Base-by-base conservation (phyloP, 1,139 yeast genomes). In the Hemisphaericaspora subhashii region DNA sequence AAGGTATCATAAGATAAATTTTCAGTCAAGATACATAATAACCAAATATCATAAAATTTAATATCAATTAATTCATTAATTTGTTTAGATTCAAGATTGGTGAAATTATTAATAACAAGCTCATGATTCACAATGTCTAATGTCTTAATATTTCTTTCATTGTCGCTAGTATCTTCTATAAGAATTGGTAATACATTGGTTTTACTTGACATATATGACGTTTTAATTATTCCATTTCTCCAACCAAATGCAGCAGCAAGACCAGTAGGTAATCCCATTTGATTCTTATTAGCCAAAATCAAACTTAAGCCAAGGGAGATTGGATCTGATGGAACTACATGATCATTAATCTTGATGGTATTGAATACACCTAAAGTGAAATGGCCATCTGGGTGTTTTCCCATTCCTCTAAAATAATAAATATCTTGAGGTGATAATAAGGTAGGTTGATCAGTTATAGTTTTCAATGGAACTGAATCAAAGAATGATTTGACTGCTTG, bases 391-490 rank as follows among this genome's bases (percentile, higher is more conserved):
- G 33, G 30, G n/a, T n/a, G n/a, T 9, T 31, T 31, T 13, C 36
- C 32, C 11, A 39, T 31, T 11, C 44, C 45, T 12, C 43, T 36
- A 38, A 56, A 56, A 39, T 50, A 51, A 42, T 38, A 48, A 31
- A 43, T 51, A 4, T 43, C 33, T 12, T 47, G 46, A n/a, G 44
- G 49, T 11, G 54, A 37, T n/a, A 64, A 51, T 7, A 51, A 40
- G 25, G 45, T 48, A 1, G 53, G 40, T 0, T 56, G 58, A 1
- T 72, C 53, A 0, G 74, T 68, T 36, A 67, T 58, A 9, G 64
- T 58, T 16, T 43, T 45, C 24, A 77, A 41, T 0, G 85, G 85
- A 44, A 79, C 78, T 4, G 62, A 48, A 38, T 77, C 79, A 46
- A 79, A 79, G 4, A 78, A 49, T 29, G 51, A 47, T 44, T 67